Percentiles rank a stretch among this genome's conserved stretches.
Evolutionary conservation across 108 stramenopile species (phyloP).

Genomic region (Chaetoceros muelleri): DNA sequence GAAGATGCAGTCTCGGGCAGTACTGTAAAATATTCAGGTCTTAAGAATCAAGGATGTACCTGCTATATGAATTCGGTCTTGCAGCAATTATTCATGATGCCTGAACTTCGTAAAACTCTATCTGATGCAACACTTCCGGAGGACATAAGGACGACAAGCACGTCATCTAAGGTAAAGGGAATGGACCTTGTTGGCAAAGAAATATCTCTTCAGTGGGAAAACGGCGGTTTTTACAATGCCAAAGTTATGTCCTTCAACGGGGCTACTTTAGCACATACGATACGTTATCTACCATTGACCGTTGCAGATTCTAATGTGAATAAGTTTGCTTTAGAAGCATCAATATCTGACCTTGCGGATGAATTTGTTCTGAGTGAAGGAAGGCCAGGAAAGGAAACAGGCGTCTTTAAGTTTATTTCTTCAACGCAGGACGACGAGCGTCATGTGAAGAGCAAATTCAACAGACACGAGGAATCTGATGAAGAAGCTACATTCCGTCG

Average conservation of each 20-base stretch:
- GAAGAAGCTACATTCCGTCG: slow-evolving; percentile 79
- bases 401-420: slow-evolving; percentile 61
- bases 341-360: slow-evolving; percentile 57
- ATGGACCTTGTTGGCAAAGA: slow-evolving; percentile 66
- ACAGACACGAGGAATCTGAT: slow-evolving; percentile 44
- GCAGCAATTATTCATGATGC: slow-evolving; percentile 96
- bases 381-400: slow-evolving; percentile 89
- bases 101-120: slow-evolving; percentile 66
- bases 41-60: slow-evolving; percentile 96
- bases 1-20: slow-evolving; percentile 26
- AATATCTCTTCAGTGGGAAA: slow-evolving; percentile 81
- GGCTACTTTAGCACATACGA: slow-evolving; percentile 68
- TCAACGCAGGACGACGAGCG: slow-evolving; percentile 9
- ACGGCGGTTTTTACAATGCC: slow-evolving; percentile 68
- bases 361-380: slow-evolving; percentile 80
- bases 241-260: slow-evolving; percentile 60
- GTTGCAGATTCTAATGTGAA: slow-evolving; percentile 34
- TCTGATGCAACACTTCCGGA: slow-evolving; percentile 68
- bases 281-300: slow-evolving; percentile 55
- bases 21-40: slow-evolving; percentile 64
- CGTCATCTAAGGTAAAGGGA: slow-evolving; percentile 43
- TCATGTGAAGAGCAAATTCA: slow-evolving; percentile 10
- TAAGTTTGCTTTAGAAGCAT: slow-evolving; percentile 33
- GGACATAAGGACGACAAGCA: slow-evolving; percentile 48
- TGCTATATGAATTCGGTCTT: slow-evolving; percentile 98